Percentiles rank a stretch among this genome's conserved stretches.
phyloP scores from a whole-genome alignment of 2,329 filamentous ascomycete species.

The Cladosporium oxysporum region DNA sequence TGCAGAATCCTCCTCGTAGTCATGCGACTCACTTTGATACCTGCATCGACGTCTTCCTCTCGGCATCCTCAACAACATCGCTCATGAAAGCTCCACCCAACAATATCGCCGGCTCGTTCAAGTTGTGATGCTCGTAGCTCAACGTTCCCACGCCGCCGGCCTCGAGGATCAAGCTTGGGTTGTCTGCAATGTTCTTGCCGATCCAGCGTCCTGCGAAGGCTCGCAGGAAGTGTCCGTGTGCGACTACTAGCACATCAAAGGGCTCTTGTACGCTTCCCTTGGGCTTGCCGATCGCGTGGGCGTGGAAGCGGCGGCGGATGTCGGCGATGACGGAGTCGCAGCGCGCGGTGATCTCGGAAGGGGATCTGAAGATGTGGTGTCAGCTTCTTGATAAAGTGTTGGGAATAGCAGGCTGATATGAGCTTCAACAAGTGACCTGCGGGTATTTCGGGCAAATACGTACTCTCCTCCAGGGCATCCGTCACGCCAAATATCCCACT shows the following conservation, averaged over 20 bases:
- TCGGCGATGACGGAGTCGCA: conserved; percentile 76
- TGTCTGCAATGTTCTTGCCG: conserved; percentile 70
- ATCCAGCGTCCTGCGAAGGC: conserved; percentile 89
- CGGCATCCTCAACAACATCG: conserved; percentile 48
- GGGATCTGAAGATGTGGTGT: conserved; percentile 53
- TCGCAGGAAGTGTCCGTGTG: conserved; percentile 85
- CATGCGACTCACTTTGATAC: neutral
- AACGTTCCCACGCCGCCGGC: conserved; percentile 54
- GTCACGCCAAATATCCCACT: conserved; percentile 87
- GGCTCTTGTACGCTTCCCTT: conserved; percentile 41
- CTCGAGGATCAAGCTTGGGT: conserved; percentile 80
- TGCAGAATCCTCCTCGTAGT: neutral
- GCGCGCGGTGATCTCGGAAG: conserved; percentile 69
- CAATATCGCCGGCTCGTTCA: conserved; percentile 54
- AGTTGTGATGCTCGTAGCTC: conserved; percentile 53
- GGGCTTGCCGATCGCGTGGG: conserved; percentile 55
- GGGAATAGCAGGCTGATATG: neutral
- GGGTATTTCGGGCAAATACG: conserved; percentile 12
- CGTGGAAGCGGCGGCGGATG: conserved; percentile 59
- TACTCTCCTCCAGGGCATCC: conserved; percentile 76
- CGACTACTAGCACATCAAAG: conserved; percentile 75
- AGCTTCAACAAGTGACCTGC: neutral
- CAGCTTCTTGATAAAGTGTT: neutral
- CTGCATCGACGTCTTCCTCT: conserved; percentile 26
- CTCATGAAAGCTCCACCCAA: conserved; percentile 54